phyloP scores from a whole-genome alignment of 2,329 filamentous ascomycete genomes.

The Knufia fluminis region DNA sequence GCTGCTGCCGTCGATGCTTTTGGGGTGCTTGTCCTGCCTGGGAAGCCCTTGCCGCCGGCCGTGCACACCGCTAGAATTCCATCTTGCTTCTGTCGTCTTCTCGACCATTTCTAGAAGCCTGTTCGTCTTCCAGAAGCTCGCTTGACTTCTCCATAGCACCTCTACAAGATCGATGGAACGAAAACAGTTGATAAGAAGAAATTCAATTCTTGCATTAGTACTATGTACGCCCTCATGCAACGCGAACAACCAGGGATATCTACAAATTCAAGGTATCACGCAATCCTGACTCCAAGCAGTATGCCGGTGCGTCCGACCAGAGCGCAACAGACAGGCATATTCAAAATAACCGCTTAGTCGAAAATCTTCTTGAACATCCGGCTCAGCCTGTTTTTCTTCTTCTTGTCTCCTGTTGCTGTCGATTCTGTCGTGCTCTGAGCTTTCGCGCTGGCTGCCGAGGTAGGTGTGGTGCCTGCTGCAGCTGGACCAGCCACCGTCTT shows the following conservation, averaged over 20 bases:
- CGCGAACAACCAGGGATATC: background rate
- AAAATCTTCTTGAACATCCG: conserved; percentile 53
- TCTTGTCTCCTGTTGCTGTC: conserved; percentile 28
- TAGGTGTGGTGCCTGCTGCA: conserved; percentile 11
- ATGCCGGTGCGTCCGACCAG: background rate
- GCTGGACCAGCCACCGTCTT: conserved; percentile 11
- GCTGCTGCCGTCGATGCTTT: background rate
- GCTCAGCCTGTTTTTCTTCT: conserved; percentile 59
- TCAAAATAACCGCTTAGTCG: conserved; percentile 24
- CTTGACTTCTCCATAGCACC: background rate
- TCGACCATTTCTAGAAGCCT: conserved; percentile 7
- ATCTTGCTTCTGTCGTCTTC: background rate
- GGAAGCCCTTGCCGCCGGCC: background rate
- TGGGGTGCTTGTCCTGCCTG: background rate
- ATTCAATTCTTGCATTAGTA: background rate
- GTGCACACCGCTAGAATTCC: background rate
- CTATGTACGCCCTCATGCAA: conserved; percentile 5
- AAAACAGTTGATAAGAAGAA: too few relatives aligned
- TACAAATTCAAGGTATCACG: conserved; percentile 3
- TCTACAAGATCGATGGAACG: background rate
- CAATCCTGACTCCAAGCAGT: background rate
- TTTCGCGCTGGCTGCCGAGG: conserved; percentile 25
- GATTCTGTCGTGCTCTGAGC: conserved; percentile 14
- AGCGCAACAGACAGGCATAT: background rate
- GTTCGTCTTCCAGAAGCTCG: conserved; percentile 9